Evolutionary conservation across 306 rosid species (phyloP).

Genomic region (Mimosa bimucronata): DNA sequence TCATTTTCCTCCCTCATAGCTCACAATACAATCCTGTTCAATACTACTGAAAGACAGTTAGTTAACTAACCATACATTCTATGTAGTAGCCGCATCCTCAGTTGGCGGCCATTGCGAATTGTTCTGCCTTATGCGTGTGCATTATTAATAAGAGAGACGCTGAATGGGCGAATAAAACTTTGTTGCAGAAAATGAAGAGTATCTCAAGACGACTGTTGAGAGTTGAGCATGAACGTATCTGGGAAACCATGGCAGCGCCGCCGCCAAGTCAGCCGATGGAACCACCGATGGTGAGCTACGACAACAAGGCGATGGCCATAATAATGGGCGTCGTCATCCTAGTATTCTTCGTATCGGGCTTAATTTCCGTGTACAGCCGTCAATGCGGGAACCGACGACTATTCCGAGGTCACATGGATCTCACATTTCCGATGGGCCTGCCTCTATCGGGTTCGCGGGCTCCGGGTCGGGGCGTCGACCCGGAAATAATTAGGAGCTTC

Average conservation of each 20-base stretch:
- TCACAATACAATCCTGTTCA: neutral
- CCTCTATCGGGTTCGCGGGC: slow-evolving; percentile 1
- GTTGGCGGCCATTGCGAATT: neutral
- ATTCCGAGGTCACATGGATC: slow-evolving; percentile 23
- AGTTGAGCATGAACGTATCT: neutral
- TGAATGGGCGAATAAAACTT: neutral
- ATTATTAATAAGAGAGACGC: neutral
- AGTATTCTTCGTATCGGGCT: slow-evolving; percentile 43
- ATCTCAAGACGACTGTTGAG: neutral
- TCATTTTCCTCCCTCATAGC: too few species aligned
- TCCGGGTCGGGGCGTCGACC: slow-evolving; percentile 32
- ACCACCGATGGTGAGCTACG: neutral
- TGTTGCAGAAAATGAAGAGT: neutral
- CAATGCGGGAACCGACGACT: slow-evolving; percentile 48
- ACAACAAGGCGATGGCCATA: slow-evolving; percentile 23
- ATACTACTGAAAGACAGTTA: neutral
- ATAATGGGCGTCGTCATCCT: slow-evolving; percentile 54
- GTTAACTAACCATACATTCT: neutral
- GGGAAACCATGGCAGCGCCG: neutral
- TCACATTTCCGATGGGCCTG: slow-evolving; percentile 9
- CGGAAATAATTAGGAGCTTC: slow-evolving; percentile 56
- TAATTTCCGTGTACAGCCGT: slow-evolving; percentile 75
- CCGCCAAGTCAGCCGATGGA: slow-evolving; percentile 35
- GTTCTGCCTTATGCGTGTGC: neutral
- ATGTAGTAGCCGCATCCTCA: neutral